These are phyloP conservation scores for Chlamydomonas reinhardtii DNA, from an alignment of 163 green algal genomes.

Conservation along the genomic window DNA sequence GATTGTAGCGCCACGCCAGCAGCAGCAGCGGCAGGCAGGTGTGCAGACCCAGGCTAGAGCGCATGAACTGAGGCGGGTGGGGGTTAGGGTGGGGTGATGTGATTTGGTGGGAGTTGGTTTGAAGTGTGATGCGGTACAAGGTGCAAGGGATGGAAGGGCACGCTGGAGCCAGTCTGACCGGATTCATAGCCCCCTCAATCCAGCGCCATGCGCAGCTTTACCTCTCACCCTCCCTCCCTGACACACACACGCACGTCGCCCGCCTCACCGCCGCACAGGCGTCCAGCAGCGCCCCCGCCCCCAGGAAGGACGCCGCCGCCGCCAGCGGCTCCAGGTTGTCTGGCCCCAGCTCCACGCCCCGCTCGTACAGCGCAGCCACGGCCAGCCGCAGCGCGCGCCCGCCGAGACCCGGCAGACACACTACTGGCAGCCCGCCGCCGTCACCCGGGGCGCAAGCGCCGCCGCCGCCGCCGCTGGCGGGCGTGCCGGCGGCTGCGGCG, in stretches of 20 bases:
- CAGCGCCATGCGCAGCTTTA: too few relatives aligned
- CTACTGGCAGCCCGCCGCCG: not conserved
- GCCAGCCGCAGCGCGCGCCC: constrained; percentile 10
- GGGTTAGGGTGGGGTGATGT: too few relatives aligned
- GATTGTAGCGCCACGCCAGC: constrained; percentile 55
- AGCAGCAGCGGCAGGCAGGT: constrained; percentile 52
- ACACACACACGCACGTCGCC: too few relatives aligned
- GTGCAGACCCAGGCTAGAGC: constrained; percentile 10
- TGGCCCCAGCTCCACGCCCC: constrained; percentile 31
- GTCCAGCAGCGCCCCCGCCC: constrained; percentile 43
- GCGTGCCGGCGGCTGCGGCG: too few relatives aligned
- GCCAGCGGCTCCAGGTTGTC: constrained; percentile 48
- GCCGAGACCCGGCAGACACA: constrained; percentile 5
- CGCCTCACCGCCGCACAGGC: constrained; percentile 23
- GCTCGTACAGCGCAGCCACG: constrained; percentile 55
- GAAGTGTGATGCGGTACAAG: too few relatives aligned
- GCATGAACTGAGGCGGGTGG: constrained; percentile 24
- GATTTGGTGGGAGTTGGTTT: too few relatives aligned
- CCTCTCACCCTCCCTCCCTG: not conserved
- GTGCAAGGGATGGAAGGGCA: too few relatives aligned
- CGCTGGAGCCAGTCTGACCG: too few relatives aligned
- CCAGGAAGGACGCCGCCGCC: constrained; percentile 55
- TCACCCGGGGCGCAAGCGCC: not conserved
- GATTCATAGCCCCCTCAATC: too few relatives aligned
- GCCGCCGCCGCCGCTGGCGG: too few relatives aligned